Evolutionary conservation across 139 green algal genomes (phyloP), one percentile per base, ranked within the genome.

Genomic region (Picochlorum sp.): DNA sequence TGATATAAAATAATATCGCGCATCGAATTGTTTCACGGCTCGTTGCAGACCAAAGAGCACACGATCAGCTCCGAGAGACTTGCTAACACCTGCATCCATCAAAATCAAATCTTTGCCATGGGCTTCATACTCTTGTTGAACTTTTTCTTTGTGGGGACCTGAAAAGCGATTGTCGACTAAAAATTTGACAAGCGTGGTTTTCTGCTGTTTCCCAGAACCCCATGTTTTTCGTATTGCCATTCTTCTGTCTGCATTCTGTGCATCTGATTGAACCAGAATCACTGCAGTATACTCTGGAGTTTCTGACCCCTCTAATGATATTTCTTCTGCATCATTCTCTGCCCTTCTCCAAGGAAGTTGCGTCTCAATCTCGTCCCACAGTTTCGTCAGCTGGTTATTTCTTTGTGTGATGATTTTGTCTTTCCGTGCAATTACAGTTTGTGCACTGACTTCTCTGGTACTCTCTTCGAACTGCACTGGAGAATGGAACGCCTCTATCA

Each of bases 1-100:
- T 3, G 82, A 68, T 28, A 90, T 90, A 69, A 90, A 79, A 56
- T 90, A 89, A 57, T 88, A 90, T 51, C 83, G 67, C 18, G 83
- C 83, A 51, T 83, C 74, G 47, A 54, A 54, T 13, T 54, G 18
- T 54, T 20, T 21, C 4, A 54, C 18, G 2, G 47, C 47, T 21
- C n/a, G 47, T 13, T 26, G 47, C n/a, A 54, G 18, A 20, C n/a
- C 18, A 13, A 26, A 21, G 7, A 54, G 16, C 15, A 21, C 16
- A 20, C 18, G 57, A 14, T 59, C 20, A 23, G 13, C 21, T 31
- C 21, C 20, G 1, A 51, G 15, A 58, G 58, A 21, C 15, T 26
- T 54, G 18, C 16, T 54, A 13, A 41, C 34, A 11, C 34, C 34
- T 41, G 34, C 34, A 41, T 41, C 34, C 34, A 41, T 41, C 34